Base-by-base conservation (phyloP, 805 yeast species). In the Debaryomyces prosopidis region DNA sequence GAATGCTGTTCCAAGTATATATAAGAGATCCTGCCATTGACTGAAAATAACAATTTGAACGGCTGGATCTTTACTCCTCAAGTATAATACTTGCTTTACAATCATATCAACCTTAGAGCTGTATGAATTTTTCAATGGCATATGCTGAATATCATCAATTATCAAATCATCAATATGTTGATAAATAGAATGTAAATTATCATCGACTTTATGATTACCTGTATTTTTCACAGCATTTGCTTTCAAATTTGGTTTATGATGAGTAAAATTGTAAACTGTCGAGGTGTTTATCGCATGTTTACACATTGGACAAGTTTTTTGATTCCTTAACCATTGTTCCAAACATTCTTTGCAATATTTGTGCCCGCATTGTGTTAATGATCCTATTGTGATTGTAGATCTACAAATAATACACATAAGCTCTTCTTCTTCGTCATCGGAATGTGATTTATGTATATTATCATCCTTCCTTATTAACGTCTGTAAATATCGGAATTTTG, bases 301-400 rank as follows among this genome's bases (percentile, higher is more conserved):
- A 66, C 99, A 94, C 53, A 90, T 73, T 0, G 99, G 98, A 63
- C 99, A 94, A 1, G 70, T 65, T 1, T 66, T 60, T 33, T 77
- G 77, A 12, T 69, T 70, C 16, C 64, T 66, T 42, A 86, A 59
- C 99, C 99, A 94, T 44, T 75, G 82, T 15, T 68, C 75, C 31
- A 94, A 70, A 62, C 99, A 94, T 1, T 80, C 87, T 46, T 81
- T 79, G 61, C 99, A 94, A 59, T 86, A 94, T 53, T 82, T 83
- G 65, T 94, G 99, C 0, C 98, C 98, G 74, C 99, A 94, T 8
- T 82, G 82, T 0, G 96, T 85, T 45, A 94, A 69, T 0, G 94
- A 77, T 0, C 99, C 99, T 33, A 82, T 72, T 2, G 79, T 71
- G 40, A 90, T 88, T 1, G 78, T 60, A 3, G 82, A 76, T 16